phyloP scores from a whole-genome alignment of 805 yeast species.

The Nakazawaea molendinolei region DNA sequence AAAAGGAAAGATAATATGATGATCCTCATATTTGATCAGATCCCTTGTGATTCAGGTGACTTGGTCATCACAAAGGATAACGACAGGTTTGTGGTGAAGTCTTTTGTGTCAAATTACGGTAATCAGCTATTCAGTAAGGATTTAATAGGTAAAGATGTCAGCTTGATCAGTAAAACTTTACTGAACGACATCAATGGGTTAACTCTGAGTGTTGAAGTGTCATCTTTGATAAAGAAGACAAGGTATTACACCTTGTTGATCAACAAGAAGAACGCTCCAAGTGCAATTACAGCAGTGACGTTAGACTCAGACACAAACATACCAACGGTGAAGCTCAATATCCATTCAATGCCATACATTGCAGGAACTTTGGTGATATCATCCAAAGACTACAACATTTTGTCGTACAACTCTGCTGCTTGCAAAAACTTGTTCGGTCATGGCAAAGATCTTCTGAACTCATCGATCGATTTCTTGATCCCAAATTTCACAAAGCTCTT shows the following conservation, averaged over 20 bases:
- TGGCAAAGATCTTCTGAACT: constrained; percentile 38
- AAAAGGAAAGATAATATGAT: constrained; percentile 64
- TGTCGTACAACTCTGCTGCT: constrained; percentile 76
- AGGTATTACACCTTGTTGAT: constrained; percentile 55
- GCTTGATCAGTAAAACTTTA: constrained; percentile 12
- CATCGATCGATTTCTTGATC: constrained; percentile 48
- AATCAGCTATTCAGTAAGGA: constrained; percentile 16
- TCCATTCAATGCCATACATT: constrained; percentile 76
- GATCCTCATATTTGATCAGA: constrained; percentile 83
- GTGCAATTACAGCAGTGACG: constrained; percentile 64
- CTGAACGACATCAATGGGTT: constrained; percentile 7
- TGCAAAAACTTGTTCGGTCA: constrained; percentile 74
- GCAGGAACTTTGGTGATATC: constrained; percentile 79
- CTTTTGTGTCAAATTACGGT: constrained; percentile 18
- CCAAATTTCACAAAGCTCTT: constrained; percentile 54
- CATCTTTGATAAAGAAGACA: constrained; percentile 42
- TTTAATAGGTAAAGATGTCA: constrained; percentile 13
- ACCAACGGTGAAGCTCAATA: constrained; percentile 45
- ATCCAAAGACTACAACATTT: constrained; percentile 38
- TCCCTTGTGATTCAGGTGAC: constrained; percentile 65
- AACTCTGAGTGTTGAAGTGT: constrained; percentile 26
- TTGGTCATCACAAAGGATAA: constrained; percentile 36
- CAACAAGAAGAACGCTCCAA: constrained; percentile 50
- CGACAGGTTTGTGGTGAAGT: constrained; percentile 17
- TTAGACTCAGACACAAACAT: constrained; percentile 36